Evolutionary conservation across 2,329 filamentous ascomycete genomes (phyloP).

Genomic region (Curvularia eragrostidis): DNA sequence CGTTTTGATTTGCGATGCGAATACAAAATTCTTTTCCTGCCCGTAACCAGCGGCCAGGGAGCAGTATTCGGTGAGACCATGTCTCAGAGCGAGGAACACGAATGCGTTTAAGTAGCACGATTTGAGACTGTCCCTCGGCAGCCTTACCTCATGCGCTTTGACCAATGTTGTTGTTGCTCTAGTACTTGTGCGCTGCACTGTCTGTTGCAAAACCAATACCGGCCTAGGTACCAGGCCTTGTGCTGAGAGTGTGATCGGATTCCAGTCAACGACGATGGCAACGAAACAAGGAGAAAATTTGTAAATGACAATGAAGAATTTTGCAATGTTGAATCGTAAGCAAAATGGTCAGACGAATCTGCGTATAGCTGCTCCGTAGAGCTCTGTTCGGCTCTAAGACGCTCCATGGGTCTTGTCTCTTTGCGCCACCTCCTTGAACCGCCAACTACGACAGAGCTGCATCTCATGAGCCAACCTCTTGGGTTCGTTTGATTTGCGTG

Average conservation of each 20-base stretch:
- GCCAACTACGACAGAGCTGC: neutral
- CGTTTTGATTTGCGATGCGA: neutral
- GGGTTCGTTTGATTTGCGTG: neutral
- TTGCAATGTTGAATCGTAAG: neutral
- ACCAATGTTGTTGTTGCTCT: neutral
- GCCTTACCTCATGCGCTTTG: neutral
- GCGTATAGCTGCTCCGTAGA: no score
- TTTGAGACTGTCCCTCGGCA: neutral
- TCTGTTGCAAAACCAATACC: neutral
- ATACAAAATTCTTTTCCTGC: neutral
- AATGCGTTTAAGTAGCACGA: neutral
- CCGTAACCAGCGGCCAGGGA: neutral
- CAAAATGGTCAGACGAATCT: neutral
- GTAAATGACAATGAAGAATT: neutral
- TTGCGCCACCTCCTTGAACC: neutral
- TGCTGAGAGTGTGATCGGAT: neutral
- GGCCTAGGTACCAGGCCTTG: neutral
- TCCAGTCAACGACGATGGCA: neutral
- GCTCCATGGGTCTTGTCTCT: no score
- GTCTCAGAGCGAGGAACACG: neutral
- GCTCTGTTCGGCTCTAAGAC: neutral
- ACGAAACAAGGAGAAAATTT: neutral
- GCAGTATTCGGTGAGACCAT: neutral
- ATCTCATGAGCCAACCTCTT: neutral
- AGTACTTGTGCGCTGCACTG: neutral